Percentiles rank a stretch among this genome's conserved stretches.
Conservation (phyloP, 2,329 filamentous ascomycete species). For the Colletotrichum noveboracense region DNA sequence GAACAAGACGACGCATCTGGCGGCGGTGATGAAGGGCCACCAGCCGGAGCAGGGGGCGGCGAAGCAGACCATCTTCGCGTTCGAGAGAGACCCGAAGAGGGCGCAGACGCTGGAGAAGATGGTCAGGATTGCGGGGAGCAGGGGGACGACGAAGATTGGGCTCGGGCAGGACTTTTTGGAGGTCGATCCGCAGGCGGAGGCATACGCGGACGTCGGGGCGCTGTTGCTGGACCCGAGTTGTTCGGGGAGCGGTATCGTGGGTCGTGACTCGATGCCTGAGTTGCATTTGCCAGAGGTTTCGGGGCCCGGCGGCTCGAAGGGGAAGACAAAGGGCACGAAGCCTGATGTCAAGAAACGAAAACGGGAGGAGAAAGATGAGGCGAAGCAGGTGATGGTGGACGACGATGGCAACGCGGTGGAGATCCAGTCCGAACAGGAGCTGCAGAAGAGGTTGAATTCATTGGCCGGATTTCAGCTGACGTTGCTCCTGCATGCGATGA, state of each 20-base stretch:
- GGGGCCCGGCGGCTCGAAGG: slow-evolving; percentile 41
- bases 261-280: slow-evolving; percentile 78
- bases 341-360: slow-evolving; percentile 50
- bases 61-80: slow-evolving; percentile 70
- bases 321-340: slow-evolving; percentile 23
- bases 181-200: slow-evolving; percentile 66
- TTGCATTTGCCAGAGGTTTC: slow-evolving; percentile 61
- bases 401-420: slow-evolving; percentile 61
- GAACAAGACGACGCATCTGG: slow-evolving; percentile 96
- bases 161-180: slow-evolving; percentile 83
- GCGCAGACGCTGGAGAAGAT: slow-evolving; percentile 83
- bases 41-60: slow-evolving; percentile 38
- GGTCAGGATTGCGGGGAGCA: slow-evolving; percentile 78
- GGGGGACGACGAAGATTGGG: slow-evolving; percentile 69
- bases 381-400: slow-evolving; percentile 51
- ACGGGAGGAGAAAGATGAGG: slow-evolving; percentile 36
- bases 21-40: slow-evolving; percentile 68
- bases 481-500: slow-evolving; percentile 83
- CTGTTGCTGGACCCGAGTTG: slow-evolving; percentile 93
- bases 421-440: slow-evolving; percentile 58
- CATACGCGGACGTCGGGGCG: slow-evolving; percentile 75
- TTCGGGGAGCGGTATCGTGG: slow-evolving; percentile 93
- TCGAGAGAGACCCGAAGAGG: slow-evolving; percentile 76
- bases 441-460: slow-evolving; percentile 70
- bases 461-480: slow-evolving; percentile 83